Evolutionary conservation across 2,329 filamentous ascomycete species (phyloP), one percentile per base, ranked within the genome.

Genomic region (Seiridium cupressi): DNA sequence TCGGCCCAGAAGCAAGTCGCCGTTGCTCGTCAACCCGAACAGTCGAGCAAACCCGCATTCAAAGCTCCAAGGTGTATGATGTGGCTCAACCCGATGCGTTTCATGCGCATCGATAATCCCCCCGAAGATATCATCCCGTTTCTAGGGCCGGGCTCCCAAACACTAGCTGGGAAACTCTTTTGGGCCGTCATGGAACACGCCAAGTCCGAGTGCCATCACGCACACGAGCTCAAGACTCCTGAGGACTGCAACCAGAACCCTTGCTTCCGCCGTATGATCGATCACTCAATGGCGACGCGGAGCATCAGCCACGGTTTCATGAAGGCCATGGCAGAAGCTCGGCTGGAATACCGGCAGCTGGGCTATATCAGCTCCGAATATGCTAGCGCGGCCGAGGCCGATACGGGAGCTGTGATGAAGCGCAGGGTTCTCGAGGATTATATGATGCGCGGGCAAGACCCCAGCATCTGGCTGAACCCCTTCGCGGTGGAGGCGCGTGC

Each of bases 151-250:
- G 66, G 64, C 8, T 64, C 58, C 40, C 62, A 62, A 31, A 72
- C 68, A 1, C 68, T 72, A 46, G 65, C 65, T 0, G 69, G 69
- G 0, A 65, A 62, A 35, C 54, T 72, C 6, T 71, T 69, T 55
- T 71, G 67, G 68, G 61, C 64, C 11, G 66, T 69, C 40, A 60
- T 64, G 4, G 65, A 72, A 38, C 65, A 69, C 54, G 49, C 67
- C 32, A 58, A 65, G 40, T 55, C 61, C 4, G 60, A 63, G 3
- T 69, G 64, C 26, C 56, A 46, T 18, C 63, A 40, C 35, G 42
- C n/a, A 38, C 59, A 60, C 34, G 59, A 62, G 36, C 64, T 61
- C 40, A 53, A n/a, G n/a, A 9, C 44, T 36, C 31, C 60, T 9
- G 57, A 57, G 42, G 18, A 32, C 8, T 9, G 65, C 6, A 6